Evolutionary conservation across 768 basidiomycete species (phyloP).

Genomic region (Mycena venus): DNA sequence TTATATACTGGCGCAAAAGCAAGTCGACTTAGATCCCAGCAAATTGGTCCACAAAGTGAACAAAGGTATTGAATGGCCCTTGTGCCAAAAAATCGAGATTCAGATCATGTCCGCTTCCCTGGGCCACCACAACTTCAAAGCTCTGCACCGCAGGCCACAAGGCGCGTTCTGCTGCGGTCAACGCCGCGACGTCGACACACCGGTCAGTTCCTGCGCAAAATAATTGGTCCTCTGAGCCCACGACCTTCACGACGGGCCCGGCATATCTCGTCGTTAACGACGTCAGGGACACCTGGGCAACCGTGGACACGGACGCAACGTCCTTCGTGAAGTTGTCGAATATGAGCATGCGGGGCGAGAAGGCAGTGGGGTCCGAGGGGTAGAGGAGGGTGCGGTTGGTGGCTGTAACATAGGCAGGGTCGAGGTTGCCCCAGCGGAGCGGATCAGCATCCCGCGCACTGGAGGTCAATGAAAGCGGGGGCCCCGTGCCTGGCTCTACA

Average conservation of each 20-base stretch:
- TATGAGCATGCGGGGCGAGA: background rate
- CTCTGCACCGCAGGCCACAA: background rate
- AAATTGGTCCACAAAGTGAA: too few species aligned
- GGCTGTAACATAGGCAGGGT: background rate
- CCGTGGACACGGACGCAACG: background rate
- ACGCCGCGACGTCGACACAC: too few species aligned
- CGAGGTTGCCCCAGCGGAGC: background rate
- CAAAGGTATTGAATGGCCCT: conserved; percentile 9
- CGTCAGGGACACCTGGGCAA: background rate
- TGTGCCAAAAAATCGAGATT: too few species aligned
- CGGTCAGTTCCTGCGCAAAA: too few species aligned
- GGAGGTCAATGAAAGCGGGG: background rate
- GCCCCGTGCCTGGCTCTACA: background rate
- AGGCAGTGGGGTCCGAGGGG: background rate
- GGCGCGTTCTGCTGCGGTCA: too few species aligned
- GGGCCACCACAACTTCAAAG: background rate
- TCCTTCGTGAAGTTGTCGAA: background rate
- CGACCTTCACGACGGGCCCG: background rate
- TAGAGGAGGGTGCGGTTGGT: background rate
- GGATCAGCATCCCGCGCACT: background rate
- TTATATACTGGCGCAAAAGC: too few species aligned
- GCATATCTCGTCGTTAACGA: background rate
- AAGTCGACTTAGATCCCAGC: too few species aligned
- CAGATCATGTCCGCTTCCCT: conserved; percentile 10
- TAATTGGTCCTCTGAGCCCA: too few species aligned